Evolutionary conservation across 129 eudicot genomes (phyloP), one percentile per base, ranked within the genome.

Genomic region (Tagetes patula): DNA sequence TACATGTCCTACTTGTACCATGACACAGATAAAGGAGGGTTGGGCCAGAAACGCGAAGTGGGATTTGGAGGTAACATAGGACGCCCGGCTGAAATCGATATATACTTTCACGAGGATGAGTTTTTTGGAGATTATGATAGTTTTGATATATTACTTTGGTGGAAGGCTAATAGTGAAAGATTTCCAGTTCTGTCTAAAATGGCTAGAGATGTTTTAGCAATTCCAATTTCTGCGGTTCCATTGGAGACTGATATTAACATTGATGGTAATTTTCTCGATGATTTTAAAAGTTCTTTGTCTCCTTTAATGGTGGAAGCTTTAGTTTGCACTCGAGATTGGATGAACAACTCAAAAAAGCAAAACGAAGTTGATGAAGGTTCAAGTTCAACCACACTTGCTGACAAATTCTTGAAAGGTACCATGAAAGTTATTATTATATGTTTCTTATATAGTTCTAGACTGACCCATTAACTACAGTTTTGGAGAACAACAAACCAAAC

Each of bases 141-240:
- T 1, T 43, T 58, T 33, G 76, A 72, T n/a, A 1, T 56, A n/a
- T 34, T 72, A 59, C 42, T 6, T 6, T 72, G 68, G 76, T 72
- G 58, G 68, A 72, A 72, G 43, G 5, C 2, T 13, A 11, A 41
- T 32, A 72, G 68, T 58, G 9, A 8, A 6, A 59, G 43, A n/a
- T 72, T 2, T 32, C 45, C 58, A 8, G 10, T 72, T 58, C 54
- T 72, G 6, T 58, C 76, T 58, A 72, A 53, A 72, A 58, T 72
- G 66, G 68, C 76, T 42, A 72, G 58, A 37, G 76, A 58, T 72
- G 76, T 72, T 45, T 32, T 58, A 67, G 68, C 36, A 2, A n/a
- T 58, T 32, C 76, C 55, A 2, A 56, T 71, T 39, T 30, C 67
- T 0, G 75, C 33, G 0, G 14, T 56, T 41, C 7, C 54, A 30